phyloP scores from a whole-genome alignment of 352 stramenopile genomes.

The Pythium monospermum region DNA sequence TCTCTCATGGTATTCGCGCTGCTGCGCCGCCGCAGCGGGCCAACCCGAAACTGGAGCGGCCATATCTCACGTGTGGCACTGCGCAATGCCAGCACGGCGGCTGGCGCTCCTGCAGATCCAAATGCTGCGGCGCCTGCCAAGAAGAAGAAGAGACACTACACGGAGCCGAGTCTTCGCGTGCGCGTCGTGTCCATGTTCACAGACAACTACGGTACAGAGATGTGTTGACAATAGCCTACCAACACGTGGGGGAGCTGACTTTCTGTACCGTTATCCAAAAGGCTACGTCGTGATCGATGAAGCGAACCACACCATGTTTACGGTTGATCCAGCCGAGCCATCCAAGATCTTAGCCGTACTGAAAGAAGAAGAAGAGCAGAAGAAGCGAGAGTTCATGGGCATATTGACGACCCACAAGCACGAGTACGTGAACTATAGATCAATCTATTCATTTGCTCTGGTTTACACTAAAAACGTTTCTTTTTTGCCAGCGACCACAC shows the following conservation, averaged over 20 bases:
- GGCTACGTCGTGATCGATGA: slow-evolving; percentile 79
- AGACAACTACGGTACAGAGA: slow-evolving; percentile 76
- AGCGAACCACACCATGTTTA: slow-evolving; percentile 79
- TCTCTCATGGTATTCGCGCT: too few species aligned
- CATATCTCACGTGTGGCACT: background rate
- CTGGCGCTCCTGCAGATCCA: slow-evolving; percentile 2
- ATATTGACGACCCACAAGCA: slow-evolving; percentile 95
- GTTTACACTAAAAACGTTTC: background rate
- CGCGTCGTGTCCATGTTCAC: slow-evolving; percentile 79
- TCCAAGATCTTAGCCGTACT: slow-evolving; percentile 58
- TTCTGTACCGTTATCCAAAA: slow-evolving; percentile 11
- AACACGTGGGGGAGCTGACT: too few species aligned
- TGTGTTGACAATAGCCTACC: too few species aligned
- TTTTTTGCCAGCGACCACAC: slow-evolving; percentile 56
- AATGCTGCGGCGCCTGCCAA: slow-evolving; percentile 3
- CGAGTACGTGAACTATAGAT: slow-evolving; percentile 33
- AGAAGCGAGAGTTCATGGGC: slow-evolving; percentile 68
- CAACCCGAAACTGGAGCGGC: too few species aligned
- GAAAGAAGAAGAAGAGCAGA: slow-evolving; percentile 56
- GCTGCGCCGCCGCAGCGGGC: too few species aligned
- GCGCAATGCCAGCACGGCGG: background rate
- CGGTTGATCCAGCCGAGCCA: slow-evolving; percentile 66
- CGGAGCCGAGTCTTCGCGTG: slow-evolving; percentile 75
- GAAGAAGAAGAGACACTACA: slow-evolving; percentile 52
- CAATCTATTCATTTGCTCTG: background rate